Conservation (phyloP, 352 stramenopile species). For the Pythium plurisporium region DNA sequence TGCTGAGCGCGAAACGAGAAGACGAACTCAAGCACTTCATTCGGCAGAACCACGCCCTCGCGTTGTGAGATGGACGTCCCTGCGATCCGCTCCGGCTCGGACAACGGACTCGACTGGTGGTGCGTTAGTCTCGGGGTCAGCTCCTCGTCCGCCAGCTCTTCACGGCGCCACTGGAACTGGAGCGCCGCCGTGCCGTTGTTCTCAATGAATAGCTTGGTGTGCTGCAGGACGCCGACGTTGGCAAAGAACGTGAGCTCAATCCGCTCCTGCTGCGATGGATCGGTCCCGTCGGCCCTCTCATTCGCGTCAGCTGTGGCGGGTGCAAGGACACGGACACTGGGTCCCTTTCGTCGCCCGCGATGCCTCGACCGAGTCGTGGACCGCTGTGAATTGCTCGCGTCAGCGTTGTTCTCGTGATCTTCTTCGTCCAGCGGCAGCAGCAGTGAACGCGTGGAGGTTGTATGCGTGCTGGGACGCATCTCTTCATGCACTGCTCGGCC, state of each 20-base stretch:
- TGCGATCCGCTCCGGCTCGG: conserved; percentile 21
- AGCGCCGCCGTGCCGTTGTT: conserved; percentile 53
- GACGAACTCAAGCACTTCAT: conserved; percentile 41
- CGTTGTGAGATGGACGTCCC: conserved; percentile 43
- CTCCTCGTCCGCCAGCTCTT: conserved; percentile 8
- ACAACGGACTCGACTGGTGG: conserved; percentile 1
- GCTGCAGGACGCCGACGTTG: conserved; percentile 34
- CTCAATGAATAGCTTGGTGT: conserved; percentile 31
- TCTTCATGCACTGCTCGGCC: conserved; percentile 9
- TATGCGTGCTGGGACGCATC: neutral
- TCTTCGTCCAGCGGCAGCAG: conserved; percentile 15
- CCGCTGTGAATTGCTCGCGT: conserved; percentile 13
- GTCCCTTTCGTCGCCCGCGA: conserved; percentile 5
- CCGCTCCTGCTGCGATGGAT: neutral
- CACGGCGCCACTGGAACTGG: conserved; percentile 57
- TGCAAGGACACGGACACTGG: conserved; percentile 11
- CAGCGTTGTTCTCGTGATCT: conserved; percentile 9
- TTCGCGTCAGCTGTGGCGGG: neutral
- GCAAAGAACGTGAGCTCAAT: conserved; percentile 46
- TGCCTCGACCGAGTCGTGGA: conserved; percentile 7
- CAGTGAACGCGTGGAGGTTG: conserved; percentile 10
- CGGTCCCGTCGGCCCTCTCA: too few relatives aligned
- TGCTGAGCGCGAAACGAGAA: conserved; percentile 55
- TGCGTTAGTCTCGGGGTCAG: conserved; percentile 8
- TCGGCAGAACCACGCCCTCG: conserved; percentile 47